Evolutionary conservation across 257 asterid species (phyloP).

Genomic region (Plantago ovata): DNA sequence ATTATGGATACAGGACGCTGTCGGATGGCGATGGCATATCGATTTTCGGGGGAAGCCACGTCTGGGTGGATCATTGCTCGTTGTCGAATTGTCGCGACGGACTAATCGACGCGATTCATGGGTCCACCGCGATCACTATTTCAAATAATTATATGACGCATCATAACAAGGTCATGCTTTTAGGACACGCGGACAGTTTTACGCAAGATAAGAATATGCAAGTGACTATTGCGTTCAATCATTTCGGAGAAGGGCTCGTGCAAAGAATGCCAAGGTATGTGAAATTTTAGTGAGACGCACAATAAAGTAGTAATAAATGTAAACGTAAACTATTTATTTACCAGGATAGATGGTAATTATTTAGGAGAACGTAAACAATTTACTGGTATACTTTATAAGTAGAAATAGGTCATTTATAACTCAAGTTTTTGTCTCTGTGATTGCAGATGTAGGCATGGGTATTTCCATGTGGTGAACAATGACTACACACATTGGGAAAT

Average conservation of each 20-base stretch:
- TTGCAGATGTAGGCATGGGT: slow-evolving; percentile 84
- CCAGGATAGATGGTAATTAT: no score
- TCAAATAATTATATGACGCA: slow-evolving; percentile 77
- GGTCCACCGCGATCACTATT: slow-evolving; percentile 76
- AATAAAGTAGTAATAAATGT: no score
- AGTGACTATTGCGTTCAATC: slow-evolving; percentile 87
- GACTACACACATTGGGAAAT: slow-evolving; percentile 94
- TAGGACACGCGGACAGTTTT: slow-evolving; percentile 71
- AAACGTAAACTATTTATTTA: neutral
- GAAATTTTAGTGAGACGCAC: no score
- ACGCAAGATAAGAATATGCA: slow-evolving; percentile 70
- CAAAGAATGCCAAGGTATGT: slow-evolving; percentile 92
- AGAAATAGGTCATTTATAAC: neutral
- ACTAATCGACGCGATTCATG: slow-evolving; percentile 73
- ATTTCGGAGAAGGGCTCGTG: slow-evolving; percentile 86
- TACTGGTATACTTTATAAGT: neutral
- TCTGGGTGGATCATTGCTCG: slow-evolving; percentile 89
- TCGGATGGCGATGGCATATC: slow-evolving; percentile 89
- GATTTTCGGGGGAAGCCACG: slow-evolving; percentile 73
- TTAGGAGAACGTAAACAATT: no score
- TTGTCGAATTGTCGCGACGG: slow-evolving; percentile 74
- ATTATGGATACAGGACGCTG: slow-evolving; percentile 65
- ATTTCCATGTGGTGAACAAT: slow-evolving; percentile 93
- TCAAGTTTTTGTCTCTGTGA: neutral
- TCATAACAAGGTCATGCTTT: slow-evolving; percentile 79